These are phyloP conservation scores for Musa itinerans DNA, from an alignment of 176 grass and related monocot genomes.

Conservation along the genomic window DNA sequence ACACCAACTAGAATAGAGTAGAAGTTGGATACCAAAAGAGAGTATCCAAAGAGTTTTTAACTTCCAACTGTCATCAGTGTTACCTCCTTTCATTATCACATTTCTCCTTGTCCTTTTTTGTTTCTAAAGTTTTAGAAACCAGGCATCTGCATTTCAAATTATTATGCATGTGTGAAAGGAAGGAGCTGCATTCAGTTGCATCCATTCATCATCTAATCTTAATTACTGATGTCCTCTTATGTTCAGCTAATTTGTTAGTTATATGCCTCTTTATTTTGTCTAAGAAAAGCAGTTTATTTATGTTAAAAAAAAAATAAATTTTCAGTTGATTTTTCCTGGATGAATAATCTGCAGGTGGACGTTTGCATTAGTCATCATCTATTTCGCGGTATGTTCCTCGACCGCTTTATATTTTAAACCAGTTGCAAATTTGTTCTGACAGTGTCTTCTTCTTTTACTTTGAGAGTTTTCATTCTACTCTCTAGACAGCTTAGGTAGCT, in stretches of 20 bases:
- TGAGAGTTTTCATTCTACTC: not conserved
- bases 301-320: not conserved
- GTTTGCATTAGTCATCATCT: conserved; percentile 56
- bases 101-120: no score
- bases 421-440: not conserved
- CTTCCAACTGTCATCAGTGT: no score
- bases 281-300: not conserved
- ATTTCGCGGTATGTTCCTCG: conserved; percentile 43
- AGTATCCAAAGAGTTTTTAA: no score
- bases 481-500: not conserved
- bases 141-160: no score
- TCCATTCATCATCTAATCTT: no score
- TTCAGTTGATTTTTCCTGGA: conserved; percentile 5
- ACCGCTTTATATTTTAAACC: not conserved
- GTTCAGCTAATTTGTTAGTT: not conserved
- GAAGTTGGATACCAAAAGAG: no score
- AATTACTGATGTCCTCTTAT: not conserved
- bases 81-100: no score
- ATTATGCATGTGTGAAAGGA: no score
- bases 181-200: no score
- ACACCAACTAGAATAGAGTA: no score
- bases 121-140: no score
- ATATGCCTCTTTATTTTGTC: not conserved
- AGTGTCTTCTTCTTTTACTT: not conserved
- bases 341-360: conserved; percentile 62